Evolutionary conservation across 192 early-diverging fungal genomes (phyloP).

Genomic region (Coemansia nantahalensis): DNA sequence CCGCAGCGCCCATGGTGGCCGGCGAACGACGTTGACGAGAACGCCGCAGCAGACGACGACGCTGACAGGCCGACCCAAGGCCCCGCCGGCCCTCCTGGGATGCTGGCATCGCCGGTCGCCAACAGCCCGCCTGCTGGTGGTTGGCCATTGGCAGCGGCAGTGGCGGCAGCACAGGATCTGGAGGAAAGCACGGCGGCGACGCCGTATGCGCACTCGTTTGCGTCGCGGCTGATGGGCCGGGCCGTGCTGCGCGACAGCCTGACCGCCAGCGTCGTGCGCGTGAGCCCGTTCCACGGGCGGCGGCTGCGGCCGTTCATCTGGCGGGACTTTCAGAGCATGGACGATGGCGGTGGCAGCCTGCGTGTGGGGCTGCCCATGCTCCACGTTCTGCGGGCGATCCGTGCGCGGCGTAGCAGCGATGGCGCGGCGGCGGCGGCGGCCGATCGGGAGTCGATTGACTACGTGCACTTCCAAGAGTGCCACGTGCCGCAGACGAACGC

Average conservation of each 20-base stretch:
- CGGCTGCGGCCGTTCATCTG: slow-evolving; percentile 81
- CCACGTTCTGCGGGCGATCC: slow-evolving; percentile 29
- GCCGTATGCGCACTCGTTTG: slow-evolving; percentile 71
- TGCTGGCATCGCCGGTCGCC: too few relatives aligned
- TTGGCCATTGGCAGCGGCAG: too few relatives aligned
- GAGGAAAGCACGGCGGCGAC: slow-evolving; percentile 32
- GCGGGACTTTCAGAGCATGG: slow-evolving; percentile 63
- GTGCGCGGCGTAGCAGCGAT: slow-evolving; percentile 13
- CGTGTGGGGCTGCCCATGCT: slow-evolving; percentile 41
- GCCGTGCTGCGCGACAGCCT: slow-evolving; percentile 57
- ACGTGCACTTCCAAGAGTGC: slow-evolving; percentile 67
- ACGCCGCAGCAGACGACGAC: too few relatives aligned
- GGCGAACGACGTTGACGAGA: background rate
- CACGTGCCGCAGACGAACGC: slow-evolving; percentile 75
- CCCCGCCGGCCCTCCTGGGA: too few relatives aligned
- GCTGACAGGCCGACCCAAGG: too few relatives aligned
- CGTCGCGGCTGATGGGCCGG: slow-evolving; percentile 66
- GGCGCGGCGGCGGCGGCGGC: background rate
- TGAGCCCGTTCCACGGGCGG: slow-evolving; percentile 71
- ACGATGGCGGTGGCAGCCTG: slow-evolving; percentile 39
- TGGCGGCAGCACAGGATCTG: too few relatives aligned
- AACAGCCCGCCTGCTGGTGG: too few relatives aligned
- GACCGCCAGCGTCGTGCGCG: slow-evolving; percentile 54
- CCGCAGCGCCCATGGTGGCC: slow-evolving; percentile 25
- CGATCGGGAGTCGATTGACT: slow-evolving; percentile 66